Evolutionary conservation across 1,284 basidiomycete genomes (phyloP).

Genomic region (Pterulicium gracile): DNA sequence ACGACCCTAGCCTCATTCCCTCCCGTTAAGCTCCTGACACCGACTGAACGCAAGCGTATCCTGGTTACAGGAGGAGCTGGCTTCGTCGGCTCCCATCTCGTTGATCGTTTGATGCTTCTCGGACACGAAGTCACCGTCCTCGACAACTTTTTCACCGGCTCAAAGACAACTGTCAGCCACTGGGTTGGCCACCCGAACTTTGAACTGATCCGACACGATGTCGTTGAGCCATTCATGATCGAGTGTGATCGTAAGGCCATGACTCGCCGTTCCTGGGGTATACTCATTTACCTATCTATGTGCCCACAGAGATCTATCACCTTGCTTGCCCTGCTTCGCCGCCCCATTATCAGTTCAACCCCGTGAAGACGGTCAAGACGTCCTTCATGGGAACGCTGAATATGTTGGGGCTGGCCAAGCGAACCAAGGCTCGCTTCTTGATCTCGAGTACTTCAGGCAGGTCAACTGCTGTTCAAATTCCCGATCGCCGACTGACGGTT

Average conservation of each 20-base stretch:
- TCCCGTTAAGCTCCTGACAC: constrained; percentile 79
- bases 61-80: constrained; percentile 94
- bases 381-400: constrained; percentile 96
- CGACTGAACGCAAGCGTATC: constrained; percentile 75
- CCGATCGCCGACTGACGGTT: constrained; percentile 6
- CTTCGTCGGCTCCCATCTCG: constrained; percentile 95
- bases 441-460: constrained; percentile 87
- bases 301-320: constrained; percentile 83
- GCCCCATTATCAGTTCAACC: constrained; percentile 91
- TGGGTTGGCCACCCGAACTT: constrained; percentile 98
- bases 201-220: constrained; percentile 94
- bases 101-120: constrained; percentile 93
- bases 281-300: constrained; percentile 1
- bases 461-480: constrained; percentile 12
- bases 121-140: constrained; percentile 97
- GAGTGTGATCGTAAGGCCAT: constrained; percentile 76
- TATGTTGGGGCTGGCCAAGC: constrained; percentile 97
- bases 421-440: constrained; percentile 93
- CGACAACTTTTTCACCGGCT: constrained; percentile 98
- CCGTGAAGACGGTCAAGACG: constrained; percentile 96
- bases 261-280: constrained; percentile 4
- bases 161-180: constrained; percentile 87
- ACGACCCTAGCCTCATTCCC: constrained; percentile 86
- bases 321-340: constrained; percentile 94
- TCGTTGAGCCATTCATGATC: constrained; percentile 93